phyloP scores from a whole-genome alignment of 2,329 filamentous ascomycete species.

The Fusarium incarnatum region DNA sequence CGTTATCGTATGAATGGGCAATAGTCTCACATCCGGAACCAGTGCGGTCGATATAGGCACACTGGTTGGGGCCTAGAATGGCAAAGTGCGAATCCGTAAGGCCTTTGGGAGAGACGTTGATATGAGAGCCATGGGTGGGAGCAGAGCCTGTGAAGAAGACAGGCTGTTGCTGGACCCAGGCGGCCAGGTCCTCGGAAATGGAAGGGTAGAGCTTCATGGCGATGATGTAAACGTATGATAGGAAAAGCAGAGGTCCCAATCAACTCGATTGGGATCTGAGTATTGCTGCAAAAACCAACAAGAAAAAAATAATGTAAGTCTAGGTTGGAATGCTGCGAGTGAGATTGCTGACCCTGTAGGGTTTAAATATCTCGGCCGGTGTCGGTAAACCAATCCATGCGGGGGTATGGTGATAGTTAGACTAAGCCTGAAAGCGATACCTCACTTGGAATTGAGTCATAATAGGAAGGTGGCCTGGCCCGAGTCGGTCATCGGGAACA shows the following conservation, averaged over 20 bases:
- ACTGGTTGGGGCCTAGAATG: constrained; percentile 67
- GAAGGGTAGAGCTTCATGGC: constrained; percentile 70
- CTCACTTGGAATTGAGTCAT: constrained; percentile 37
- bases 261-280: constrained; percentile 23
- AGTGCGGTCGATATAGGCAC: constrained; percentile 78
- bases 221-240: constrained; percentile 36
- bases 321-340: constrained; percentile 32
- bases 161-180: constrained; percentile 75
- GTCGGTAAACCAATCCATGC: constrained; percentile 27
- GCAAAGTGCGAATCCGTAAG: constrained; percentile 71
- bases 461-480: constrained; percentile 22
- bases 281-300: constrained; percentile 29
- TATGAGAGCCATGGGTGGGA: constrained; percentile 72
- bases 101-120: constrained; percentile 84
- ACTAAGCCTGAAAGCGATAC: constrained; percentile 26
- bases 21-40: constrained; percentile 83
- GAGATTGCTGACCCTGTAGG: constrained; percentile 22
- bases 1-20: constrained; percentile 80
- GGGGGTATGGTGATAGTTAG: constrained; percentile 37
- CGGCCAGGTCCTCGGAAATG: constrained; percentile 65
- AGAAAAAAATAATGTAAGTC: constrained; percentile 13
- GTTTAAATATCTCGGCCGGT: constrained; percentile 26
- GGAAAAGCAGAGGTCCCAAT: constrained; percentile 36
- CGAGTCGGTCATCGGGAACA: constrained; percentile 37
- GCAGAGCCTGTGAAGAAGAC: constrained; percentile 83